phyloP scores from a whole-genome alignment of 331 rosid genomes.

The Quercus lobata region DNA sequence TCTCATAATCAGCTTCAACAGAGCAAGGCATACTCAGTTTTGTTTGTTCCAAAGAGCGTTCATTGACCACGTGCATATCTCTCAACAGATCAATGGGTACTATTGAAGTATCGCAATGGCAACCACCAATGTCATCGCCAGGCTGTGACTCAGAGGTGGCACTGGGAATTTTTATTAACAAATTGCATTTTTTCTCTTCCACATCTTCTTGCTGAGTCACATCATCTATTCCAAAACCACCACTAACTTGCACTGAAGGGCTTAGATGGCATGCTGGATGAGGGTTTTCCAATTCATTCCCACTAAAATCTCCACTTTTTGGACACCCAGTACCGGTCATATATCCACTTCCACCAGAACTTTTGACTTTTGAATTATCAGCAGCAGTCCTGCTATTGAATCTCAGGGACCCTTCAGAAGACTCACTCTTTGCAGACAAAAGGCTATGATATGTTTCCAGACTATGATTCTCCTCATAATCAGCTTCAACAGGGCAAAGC shows the following conservation, averaged over 20 bases:
- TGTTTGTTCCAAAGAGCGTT: background rate
- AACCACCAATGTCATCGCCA: background rate
- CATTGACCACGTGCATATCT: background rate
- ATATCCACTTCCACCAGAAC: background rate
- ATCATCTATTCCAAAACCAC: background rate
- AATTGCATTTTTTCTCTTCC: slow-evolving; percentile 4
- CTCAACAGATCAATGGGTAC: background rate
- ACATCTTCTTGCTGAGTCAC: background rate
- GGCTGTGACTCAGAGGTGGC: background rate
- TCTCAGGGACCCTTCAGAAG: slow-evolving; percentile 1
- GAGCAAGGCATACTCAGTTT: background rate
- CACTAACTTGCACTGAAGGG: slow-evolving; percentile 1
- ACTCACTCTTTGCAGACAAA: background rate
- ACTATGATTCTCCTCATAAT: background rate
- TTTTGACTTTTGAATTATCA: background rate
- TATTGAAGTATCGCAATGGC: background rate
- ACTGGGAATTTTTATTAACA: slow-evolving; percentile 3
- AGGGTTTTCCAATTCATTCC: slow-evolving; percentile 7
- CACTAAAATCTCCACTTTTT: background rate
- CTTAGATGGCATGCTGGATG: background rate
- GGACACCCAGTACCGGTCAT: background rate
- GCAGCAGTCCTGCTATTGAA: background rate
- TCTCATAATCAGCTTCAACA: background rate
- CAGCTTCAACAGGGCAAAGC: background rate
- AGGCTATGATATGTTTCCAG: background rate